Evolutionary conservation across 352 stramenopile genomes (phyloP), one percentile per base, ranked within the genome.

Genomic region (Pythium oligandrum): DNA sequence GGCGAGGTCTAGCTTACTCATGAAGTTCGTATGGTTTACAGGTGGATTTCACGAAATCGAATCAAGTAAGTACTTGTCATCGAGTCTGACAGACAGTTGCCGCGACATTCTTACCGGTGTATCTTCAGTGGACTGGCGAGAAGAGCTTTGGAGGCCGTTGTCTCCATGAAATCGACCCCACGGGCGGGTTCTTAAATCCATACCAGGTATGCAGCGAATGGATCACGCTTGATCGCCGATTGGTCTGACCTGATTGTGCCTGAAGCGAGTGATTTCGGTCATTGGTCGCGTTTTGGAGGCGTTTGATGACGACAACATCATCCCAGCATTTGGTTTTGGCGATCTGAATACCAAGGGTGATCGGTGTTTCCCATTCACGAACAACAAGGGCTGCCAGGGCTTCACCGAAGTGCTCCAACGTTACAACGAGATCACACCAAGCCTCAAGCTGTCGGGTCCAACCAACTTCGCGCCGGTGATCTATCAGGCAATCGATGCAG

Each of bases 251-350:
- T 42, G 4, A 56, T 40, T 51, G 33, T 53, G 4, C 9, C 1
- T 55, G 6, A 35, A 90, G 79, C 78, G 59, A 12, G 83, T 87
- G 1, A 88, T 93, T 50, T 84, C 68, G n/a, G 65, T 86, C 17
- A 83, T 92, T n/a, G 78, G 78, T 10, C 71, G 68, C 26, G 78
- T 85, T 12, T 59, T 93, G 3, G 79, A 84, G 46, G 66, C 75
- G 31, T 90, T 93, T 34, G 83, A 91, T 52, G 83, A 93, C 50
- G 83, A 93, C 52, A 81, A 84, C 38, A 73, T 88, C 40, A 93
- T 93, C 44, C 80, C 82, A 10, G 71, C 75, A 17, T 89, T 66
- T 39, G 79, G 75, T 0, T 92, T 92, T 59, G 82, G 79, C 9
- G 79, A 93, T 38, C 51, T 69, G 33, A 67, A 52, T 4, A 89